These are phyloP conservation scores for Leccinum longicurvipes DNA, from an alignment of 768 basidiomycete genomes.

Conservation along the genomic window DNA sequence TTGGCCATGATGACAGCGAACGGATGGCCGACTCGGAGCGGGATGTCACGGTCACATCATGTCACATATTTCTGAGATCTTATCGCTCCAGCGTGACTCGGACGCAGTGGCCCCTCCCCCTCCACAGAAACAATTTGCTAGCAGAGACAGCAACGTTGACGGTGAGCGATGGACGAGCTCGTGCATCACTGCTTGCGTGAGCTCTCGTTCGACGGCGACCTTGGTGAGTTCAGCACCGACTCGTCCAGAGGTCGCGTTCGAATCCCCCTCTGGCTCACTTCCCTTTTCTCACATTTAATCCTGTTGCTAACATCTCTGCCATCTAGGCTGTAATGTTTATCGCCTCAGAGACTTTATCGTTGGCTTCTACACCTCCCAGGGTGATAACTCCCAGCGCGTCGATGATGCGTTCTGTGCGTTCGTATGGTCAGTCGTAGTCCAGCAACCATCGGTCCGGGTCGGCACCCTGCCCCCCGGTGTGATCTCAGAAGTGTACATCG, in stretches of 20 bases:
- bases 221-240: conserved; percentile 54
- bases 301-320: conserved; percentile 12
- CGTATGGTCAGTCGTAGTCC: conserved; percentile 77
- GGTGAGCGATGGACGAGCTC: conserved; percentile 72
- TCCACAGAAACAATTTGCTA: neutral
- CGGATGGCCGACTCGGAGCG: neutral
- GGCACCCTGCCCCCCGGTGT: conserved; percentile 61
- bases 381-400: conserved; percentile 47
- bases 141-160: neutral
- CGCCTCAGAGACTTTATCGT: conserved; percentile 67
- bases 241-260: conserved; percentile 37
- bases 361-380: conserved; percentile 54
- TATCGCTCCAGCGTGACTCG: conserved; percentile 2
- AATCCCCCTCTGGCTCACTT: conserved; percentile 36
- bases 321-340: conserved; percentile 68
- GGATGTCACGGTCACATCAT: conserved; percentile 4
- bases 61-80: conserved; percentile 13
- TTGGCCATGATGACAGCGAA: neutral
- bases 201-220: conserved; percentile 85
- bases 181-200: conserved; percentile 82
- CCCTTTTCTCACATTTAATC: conserved; percentile 20
- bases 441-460: conserved; percentile 72
- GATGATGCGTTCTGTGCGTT: conserved; percentile 79
- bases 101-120: neutral
- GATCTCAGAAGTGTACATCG: conserved; percentile 70